These are phyloP conservation scores for Boletus sp. DNA, from an alignment of 1,284 basidiomycete genomes.

Conservation along the genomic window DNA sequence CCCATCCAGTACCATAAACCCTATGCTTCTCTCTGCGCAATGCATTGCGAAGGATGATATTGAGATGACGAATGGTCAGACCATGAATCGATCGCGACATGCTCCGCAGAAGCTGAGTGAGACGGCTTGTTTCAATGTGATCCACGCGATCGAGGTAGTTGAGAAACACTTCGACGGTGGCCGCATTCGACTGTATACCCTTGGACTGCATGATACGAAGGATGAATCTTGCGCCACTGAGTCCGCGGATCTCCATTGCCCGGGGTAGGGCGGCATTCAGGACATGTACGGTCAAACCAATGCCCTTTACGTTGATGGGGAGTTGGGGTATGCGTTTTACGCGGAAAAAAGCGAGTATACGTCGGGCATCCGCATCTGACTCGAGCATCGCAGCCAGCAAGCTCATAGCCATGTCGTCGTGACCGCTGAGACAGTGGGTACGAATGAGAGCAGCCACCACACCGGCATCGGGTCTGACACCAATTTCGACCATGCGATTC, in stretches of 20 bases:
- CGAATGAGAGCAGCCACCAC: conserved; percentile 53
- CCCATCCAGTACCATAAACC: conserved; percentile 49
- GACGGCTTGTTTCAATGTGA: conserved; percentile 38
- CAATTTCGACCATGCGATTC: conserved; percentile 42
- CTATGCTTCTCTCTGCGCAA: conserved; percentile 46
- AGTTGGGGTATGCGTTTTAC: conserved; percentile 19
- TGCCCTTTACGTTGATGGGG: conserved; percentile 34
- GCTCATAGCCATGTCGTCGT: conserved; percentile 44
- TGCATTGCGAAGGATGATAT: conserved; percentile 46
- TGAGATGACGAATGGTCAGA: conserved; percentile 47
- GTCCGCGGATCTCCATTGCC: conserved; percentile 43
- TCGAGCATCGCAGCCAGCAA: conserved; percentile 47
- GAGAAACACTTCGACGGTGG: conserved; percentile 53
- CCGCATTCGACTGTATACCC: conserved; percentile 45
- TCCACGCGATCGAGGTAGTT: conserved; percentile 44
- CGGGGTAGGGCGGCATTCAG: conserved; percentile 59
- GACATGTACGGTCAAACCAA: conserved; percentile 45
- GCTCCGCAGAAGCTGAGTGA: conserved; percentile 45
- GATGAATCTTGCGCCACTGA: conserved; percentile 43
- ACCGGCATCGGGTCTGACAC: conserved; percentile 44
- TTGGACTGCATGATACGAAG: conserved; percentile 52
- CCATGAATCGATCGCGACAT: conserved; percentile 38
- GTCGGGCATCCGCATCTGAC: conserved; percentile 20
- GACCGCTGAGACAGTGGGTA: conserved; percentile 47
- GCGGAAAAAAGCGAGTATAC: conserved; percentile 26